Base-by-base conservation (phyloP, 257 asterid species). In the Paraleonurus japonicus region DNA sequence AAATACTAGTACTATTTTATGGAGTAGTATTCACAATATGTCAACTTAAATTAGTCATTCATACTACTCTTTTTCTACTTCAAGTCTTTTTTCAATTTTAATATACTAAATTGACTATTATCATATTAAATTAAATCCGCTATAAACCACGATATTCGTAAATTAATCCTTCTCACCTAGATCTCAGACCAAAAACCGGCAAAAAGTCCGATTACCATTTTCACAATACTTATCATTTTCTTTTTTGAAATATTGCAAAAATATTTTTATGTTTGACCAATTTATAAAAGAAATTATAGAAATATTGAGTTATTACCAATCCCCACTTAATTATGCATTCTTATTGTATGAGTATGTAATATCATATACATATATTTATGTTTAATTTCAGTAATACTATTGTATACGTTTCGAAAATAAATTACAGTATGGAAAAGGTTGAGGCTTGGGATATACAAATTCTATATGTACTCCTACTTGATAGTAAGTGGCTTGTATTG, bases 31-130 rank as follows among this genome's bases (percentile, higher is more conserved):
- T 58, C 61, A n/a, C 37, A 66, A 59, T 53, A 19, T 55, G 78
- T 72, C 81, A 60, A 67, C 16, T 12, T 13, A 30, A 30, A 4
- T 37, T 61, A 48, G 53, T 67, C 67, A 1, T 53, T 72, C 61
- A 1, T 35, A n/a, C 11, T 3, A n/a, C 47, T 32, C 66, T 39
- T 8, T 28, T 17, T 61, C 37, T 19, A n/a, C 16, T 20, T 26
- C 2, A 51, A 51, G 13, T 51, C 58, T 7, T 13, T 43, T 32
- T 30, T 6, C 4, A 30, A 6, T 30, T 30, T 30, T 30, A 30
- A 30, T 4, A 3, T 2, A 30, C 5, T 30, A 30, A 30, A 30
- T n/a, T n/a, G n/a, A n/a, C n/a, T n/a, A n/a, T n/a, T n/a, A n/a
- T n/a, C n/a, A n/a, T n/a, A n/a, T n/a, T n/a, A n/a, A n/a, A n/a